Evolutionary conservation across 148 eudicot genomes (phyloP).

Genomic region (Rhododendron williamsianum): DNA sequence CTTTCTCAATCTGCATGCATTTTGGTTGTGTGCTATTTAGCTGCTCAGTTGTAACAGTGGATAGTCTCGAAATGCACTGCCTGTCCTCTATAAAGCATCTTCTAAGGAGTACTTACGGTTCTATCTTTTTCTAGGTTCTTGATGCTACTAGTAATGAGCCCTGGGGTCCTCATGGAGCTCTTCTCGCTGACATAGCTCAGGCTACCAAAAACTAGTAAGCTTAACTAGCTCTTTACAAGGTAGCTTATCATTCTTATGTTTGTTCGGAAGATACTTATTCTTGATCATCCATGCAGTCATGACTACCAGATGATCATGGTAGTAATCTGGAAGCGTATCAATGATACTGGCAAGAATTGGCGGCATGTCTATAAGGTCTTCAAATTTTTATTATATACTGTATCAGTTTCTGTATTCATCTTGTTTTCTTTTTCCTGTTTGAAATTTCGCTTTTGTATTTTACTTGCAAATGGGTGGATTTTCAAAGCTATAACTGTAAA

Average conservation of each 20-base stretch:
- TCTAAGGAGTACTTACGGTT: neutral
- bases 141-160: slow-evolving; percentile 99
- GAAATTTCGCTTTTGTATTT: too few relatives aligned
- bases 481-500: too few relatives aligned
- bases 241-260: neutral
- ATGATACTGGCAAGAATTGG: slow-evolving; percentile 96
- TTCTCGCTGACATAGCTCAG: slow-evolving; percentile 86
- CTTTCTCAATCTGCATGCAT: neutral
- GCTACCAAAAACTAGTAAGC: slow-evolving; percentile 88
- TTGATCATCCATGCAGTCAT: slow-evolving; percentile 45
- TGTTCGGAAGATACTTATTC: slow-evolving; percentile 7
- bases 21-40: neutral
- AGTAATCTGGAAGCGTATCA: slow-evolving; percentile 85
- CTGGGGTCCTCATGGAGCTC: slow-evolving; percentile 98
- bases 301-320: slow-evolving; percentile 94
- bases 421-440: neutral
- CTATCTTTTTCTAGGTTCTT: slow-evolving; percentile 53
- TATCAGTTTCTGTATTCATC: neutral
- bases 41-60: neutral
- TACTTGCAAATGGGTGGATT: too few relatives aligned
- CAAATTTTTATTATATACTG: neutral
- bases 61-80: slow-evolving; percentile 1
- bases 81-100: neutral
- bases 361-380: slow-evolving; percentile 76
- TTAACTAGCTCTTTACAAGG: neutral